Conservation (phyloP, 148 eudicot genomes). For the Chenopodium quinoa region DNA sequence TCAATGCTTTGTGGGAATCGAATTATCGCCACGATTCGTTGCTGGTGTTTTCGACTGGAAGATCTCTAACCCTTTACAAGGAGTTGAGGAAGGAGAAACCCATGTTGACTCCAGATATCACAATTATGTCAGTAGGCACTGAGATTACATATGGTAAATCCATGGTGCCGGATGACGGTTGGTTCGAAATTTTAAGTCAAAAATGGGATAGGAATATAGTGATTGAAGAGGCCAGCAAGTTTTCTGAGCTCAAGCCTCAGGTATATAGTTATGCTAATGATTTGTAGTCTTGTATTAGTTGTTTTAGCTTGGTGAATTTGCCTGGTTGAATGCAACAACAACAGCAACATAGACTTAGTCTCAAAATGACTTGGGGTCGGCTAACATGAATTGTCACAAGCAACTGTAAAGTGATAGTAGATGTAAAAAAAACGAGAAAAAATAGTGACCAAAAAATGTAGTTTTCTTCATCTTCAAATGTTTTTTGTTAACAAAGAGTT, state of each 20-base stretch:
- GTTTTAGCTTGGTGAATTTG: neutral
- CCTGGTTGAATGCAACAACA: neutral
- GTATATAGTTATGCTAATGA: constrained; percentile 24
- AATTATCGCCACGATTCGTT: constrained; percentile 68
- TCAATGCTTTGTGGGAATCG: constrained; percentile 71
- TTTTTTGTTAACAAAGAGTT: neutral
- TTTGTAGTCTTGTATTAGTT: neutral
- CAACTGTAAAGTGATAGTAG: too few relatives aligned
- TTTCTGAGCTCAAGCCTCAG: constrained; percentile 66
- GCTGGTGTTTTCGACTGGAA: constrained; percentile 67
- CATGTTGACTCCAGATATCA: constrained; percentile 69
- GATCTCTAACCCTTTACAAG: constrained; percentile 64
- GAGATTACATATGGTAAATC: constrained; percentile 71
- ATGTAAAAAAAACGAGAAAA: too few relatives aligned
- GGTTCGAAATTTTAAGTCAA: constrained; percentile 53
- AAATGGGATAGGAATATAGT: constrained; percentile 61
- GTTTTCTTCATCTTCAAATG: neutral
- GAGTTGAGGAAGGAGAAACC: constrained; percentile 68
- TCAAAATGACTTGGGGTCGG: too few relatives aligned
- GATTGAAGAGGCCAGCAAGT: constrained; percentile 50
- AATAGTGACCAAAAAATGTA: too few relatives aligned
- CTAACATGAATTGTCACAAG: too few relatives aligned
- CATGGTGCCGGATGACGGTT: constrained; percentile 69
- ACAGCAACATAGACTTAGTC: too few relatives aligned
- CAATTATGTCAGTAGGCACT: constrained; percentile 74